phyloP scores from a whole-genome alignment of 345 rosid genomes.

The Raphanus sativus region DNA sequence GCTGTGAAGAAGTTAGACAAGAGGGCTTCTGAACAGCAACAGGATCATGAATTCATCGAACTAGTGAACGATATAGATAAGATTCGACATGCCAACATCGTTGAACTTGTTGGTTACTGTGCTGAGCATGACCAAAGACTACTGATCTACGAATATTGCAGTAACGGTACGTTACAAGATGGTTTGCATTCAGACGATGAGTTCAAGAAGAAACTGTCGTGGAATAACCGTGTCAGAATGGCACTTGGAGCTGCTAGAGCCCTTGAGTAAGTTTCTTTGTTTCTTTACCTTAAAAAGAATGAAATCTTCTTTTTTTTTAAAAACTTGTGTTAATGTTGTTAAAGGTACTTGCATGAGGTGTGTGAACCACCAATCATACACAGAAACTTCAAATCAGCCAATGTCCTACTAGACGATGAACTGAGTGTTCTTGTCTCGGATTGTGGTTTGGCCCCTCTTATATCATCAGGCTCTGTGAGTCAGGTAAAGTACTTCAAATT shows the following conservation, averaged over 20 bases:
- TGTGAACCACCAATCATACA: slow-evolving; percentile 88
- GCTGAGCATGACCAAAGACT: slow-evolving; percentile 94
- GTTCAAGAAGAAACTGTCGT: slow-evolving; percentile 57
- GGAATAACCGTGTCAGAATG: slow-evolving; percentile 80
- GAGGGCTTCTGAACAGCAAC: slow-evolving; percentile 62
- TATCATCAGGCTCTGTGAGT: slow-evolving; percentile 83
- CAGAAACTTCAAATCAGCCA: slow-evolving; percentile 86
- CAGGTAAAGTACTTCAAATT: slow-evolving; percentile 54
- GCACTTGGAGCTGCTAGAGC: slow-evolving; percentile 97
- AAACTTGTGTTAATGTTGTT: slow-evolving; percentile 8
- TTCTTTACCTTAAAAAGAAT: neutral
- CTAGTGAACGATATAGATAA: slow-evolving; percentile 76
- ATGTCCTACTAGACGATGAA: slow-evolving; percentile 86
- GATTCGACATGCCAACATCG: slow-evolving; percentile 83
- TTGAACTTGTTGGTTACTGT: slow-evolving; percentile 90
- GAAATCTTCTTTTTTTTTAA: neutral
- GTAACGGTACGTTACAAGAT: slow-evolving; percentile 81
- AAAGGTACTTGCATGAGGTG: slow-evolving; percentile 91
- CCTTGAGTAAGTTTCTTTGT: slow-evolving; percentile 69
- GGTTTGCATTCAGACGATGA: slow-evolving; percentile 85
- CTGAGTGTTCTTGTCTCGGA: slow-evolving; percentile 76
- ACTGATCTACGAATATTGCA: slow-evolving; percentile 82
- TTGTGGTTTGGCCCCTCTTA: slow-evolving; percentile 86
- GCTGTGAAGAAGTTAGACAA: slow-evolving; percentile 93
- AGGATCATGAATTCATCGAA: slow-evolving; percentile 75